Base-by-base conservation (phyloP, 192 early-diverging fungal genomes). In the Coemansia nantahalensis region DNA sequence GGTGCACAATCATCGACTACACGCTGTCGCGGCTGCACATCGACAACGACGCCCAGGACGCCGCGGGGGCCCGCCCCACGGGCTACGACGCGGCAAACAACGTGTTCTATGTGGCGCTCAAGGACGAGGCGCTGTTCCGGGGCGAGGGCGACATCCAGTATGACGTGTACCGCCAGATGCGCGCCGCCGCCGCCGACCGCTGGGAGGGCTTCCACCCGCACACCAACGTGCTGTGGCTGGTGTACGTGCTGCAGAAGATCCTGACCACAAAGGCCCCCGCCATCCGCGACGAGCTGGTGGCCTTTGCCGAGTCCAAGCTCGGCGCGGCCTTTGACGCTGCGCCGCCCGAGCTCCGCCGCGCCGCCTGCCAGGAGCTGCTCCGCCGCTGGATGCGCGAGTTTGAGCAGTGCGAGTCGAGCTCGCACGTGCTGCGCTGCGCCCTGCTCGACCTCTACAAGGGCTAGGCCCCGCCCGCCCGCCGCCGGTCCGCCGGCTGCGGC, bases 131-230 rank as follows among this genome's bases (percentile, higher is more conserved):
- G 17, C 45, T 79, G 48, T 84, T 84, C 49, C 58, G 45, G 11
- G 79, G 80, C 12, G 33, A 80, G 43, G 84, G 85, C 17, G 86
- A 89, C 55, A 82, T 82, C 39, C 86, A 89, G 59, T 89, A 69
- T 52, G 86, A 89, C 22, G 80, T 89, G 31, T 89, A 89, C 40
- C 71, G 86, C 24, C 76, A 81, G 65, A 89, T 89, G 86, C 77
- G 76, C 23, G 56, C 14, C 1, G 61, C 61, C 36, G 54, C 73
- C 17, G 53, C 61, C 13, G 17, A 45, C 28, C 44, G 68, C 36
- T 77, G 73, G 73, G 54, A 63, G 5, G 73, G 58, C 1, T 77
- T 68, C 30, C 43, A 68, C 31, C 73, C 73, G 11, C 65, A 68
- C 28, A 77, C 73, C 24, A 77, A 77, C 33, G 73, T 77, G 3